phyloP scores from a whole-genome alignment of 345 rosid species.

The Lepidium sativum region DNA sequence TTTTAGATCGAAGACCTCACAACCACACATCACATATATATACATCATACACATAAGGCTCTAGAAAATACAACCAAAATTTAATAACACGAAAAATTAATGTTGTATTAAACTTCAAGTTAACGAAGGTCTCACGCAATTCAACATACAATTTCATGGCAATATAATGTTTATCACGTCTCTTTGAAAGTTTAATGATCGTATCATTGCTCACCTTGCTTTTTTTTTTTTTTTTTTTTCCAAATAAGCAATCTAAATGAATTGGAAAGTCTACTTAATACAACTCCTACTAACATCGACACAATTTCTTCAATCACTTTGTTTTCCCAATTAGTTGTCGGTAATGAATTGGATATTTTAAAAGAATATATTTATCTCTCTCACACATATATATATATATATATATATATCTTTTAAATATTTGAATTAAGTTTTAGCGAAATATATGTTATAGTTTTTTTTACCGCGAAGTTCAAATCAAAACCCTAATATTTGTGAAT shows the following conservation, averaged over 20 bases:
- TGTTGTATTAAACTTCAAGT: not conserved
- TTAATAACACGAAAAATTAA: not conserved
- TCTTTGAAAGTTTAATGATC: conserved; percentile 23
- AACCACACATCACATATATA: conserved; percentile 2
- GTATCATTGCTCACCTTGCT: not conserved
- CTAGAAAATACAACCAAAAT: not conserved
- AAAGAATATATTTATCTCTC: too few relatives aligned
- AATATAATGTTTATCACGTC: conserved; percentile 7
- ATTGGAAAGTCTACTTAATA: conserved; percentile 1
- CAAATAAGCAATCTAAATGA: not conserved
- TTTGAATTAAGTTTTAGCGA: too few relatives aligned
- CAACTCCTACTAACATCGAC: not conserved
- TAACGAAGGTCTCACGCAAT: conserved; percentile 14
- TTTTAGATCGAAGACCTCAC: conserved; percentile 13
- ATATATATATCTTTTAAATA: too few relatives aligned
- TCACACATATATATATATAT: too few relatives aligned
- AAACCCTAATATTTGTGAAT: too few relatives aligned
- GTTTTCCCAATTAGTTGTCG: not conserved
- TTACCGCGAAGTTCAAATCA: too few relatives aligned
- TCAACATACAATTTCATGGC: not conserved
- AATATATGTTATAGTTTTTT: too few relatives aligned
- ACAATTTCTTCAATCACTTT: not conserved
- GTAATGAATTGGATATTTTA: not conserved
- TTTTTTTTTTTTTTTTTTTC: not conserved
- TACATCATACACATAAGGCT: not conserved